Percentiles rank a stretch among this genome's conserved stretches.
Evolutionary conservation across 2,329 filamentous ascomycete species (phyloP).

Genomic region (Trichoderma oligosporum): DNA sequence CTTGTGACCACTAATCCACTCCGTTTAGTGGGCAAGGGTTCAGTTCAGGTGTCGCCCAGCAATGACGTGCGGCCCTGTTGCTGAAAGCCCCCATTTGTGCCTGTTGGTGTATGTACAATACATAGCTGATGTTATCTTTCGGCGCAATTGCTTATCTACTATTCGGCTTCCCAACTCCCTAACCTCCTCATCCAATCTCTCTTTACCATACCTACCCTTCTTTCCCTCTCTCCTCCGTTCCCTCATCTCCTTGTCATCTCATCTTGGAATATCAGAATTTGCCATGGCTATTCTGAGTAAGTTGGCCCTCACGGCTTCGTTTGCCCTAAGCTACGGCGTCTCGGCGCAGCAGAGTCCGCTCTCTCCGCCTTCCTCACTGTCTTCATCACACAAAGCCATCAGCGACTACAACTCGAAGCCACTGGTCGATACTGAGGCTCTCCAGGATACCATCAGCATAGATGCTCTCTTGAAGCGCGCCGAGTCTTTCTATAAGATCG

Average conservation of each 20-base stretch:
- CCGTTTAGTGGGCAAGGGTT: background rate
- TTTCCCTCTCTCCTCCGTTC: no score
- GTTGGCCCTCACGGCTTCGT: slow-evolving; percentile 24
- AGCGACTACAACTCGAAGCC: slow-evolving; percentile 29
- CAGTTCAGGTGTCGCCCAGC: background rate
- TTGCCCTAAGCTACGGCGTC: slow-evolving; percentile 28
- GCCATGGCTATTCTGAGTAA: slow-evolving; percentile 19
- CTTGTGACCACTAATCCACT: slow-evolving; percentile 4
- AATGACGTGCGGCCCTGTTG: slow-evolving; percentile 11
- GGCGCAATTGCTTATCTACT: background rate
- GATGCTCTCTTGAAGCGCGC: slow-evolving; percentile 57
- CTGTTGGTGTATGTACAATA: no score
- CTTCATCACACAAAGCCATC: background rate
- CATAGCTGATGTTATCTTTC: background rate
- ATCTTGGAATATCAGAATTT: background rate
- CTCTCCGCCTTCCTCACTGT: background rate
- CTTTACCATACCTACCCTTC: no score
- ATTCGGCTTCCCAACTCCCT: no score
- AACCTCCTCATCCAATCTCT: no score
- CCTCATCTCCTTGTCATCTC: background rate
- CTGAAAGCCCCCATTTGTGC: no score
- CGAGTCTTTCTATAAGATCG: slow-evolving; percentile 59
- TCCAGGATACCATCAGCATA: slow-evolving; percentile 55
- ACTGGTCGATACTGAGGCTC: slow-evolving; percentile 49
- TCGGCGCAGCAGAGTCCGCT: slow-evolving; percentile 24